These are phyloP conservation scores for Termitomyces sp. DNA, from an alignment of 1,284 basidiomycete genomes.

Conservation along the genomic window DNA sequence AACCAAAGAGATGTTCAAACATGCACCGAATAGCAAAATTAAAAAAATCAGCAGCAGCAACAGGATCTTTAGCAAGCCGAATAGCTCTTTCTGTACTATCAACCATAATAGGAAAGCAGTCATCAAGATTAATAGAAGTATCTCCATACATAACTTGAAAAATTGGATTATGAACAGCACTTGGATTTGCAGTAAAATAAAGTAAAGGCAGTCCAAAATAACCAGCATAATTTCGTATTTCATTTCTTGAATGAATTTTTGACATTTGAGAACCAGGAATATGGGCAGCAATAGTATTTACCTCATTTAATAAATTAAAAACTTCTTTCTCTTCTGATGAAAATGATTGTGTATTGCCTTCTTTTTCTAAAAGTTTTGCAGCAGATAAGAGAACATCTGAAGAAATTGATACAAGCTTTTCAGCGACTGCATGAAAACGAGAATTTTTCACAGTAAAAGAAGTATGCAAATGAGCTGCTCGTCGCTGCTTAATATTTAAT, in stretches of 20 bases:
- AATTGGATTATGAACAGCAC: background rate
- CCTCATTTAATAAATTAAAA: conserved; percentile 2
- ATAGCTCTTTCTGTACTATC: background rate
- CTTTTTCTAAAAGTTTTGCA: conserved; percentile 1
- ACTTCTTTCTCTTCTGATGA: conserved; percentile 16
- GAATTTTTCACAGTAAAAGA: conserved; percentile 19
- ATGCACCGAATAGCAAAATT: background rate
- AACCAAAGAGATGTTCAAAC: background rate
- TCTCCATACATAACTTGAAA: conserved; percentile 4
- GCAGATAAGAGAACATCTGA: conserved; percentile 4
- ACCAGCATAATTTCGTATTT: conserved; percentile 1
- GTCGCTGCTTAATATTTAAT: conserved; percentile 29
- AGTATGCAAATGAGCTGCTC: conserved; percentile 21
- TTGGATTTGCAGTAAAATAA: background rate
- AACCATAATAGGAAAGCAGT: background rate
- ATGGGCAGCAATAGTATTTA: background rate
- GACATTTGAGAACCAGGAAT: conserved; percentile 27
- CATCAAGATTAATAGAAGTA: background rate
- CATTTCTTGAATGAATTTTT: conserved; percentile 20
- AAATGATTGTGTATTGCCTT: background rate
- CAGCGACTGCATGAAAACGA: conserved; percentile 11
- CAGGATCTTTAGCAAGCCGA: background rate
- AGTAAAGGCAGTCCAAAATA: conserved; percentile 4
- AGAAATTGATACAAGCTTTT: conserved; percentile 10
- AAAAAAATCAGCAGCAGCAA: background rate